Evolutionary conservation across 352 stramenopile species (phyloP).

Genomic region (Globisporangium alternatum): DNA sequence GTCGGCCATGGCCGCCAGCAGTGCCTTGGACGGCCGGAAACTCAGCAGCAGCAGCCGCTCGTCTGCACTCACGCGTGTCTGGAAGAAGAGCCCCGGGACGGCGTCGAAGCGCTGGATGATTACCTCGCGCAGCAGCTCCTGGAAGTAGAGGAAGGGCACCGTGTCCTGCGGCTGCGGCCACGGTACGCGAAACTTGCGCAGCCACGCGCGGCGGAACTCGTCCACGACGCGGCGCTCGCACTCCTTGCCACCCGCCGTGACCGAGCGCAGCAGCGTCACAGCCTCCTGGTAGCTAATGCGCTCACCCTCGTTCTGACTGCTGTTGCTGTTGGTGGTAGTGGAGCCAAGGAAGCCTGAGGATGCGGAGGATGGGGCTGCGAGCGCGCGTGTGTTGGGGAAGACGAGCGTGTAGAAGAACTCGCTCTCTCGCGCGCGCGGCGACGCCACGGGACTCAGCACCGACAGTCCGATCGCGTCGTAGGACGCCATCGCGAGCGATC

Average conservation of each 20-base stretch:
- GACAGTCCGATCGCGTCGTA: slow-evolving; percentile 46
- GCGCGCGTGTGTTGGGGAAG: slow-evolving; percentile 45
- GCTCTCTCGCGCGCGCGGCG: slow-evolving; percentile 34
- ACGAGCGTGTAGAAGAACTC: slow-evolving; percentile 77
- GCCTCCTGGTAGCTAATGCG: slow-evolving; percentile 54
- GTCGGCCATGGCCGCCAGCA: slow-evolving; percentile 51
- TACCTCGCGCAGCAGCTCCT: slow-evolving; percentile 65
- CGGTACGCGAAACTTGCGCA: slow-evolving; percentile 62
- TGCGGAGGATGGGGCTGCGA: neutral
- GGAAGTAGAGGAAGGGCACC: slow-evolving; percentile 49
- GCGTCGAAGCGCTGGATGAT: slow-evolving; percentile 63
- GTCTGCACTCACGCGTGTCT: slow-evolving; percentile 26
- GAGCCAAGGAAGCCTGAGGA: neutral
- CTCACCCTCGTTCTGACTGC: slow-evolving; percentile 5
- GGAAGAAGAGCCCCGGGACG: slow-evolving; percentile 40
- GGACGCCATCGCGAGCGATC: slow-evolving; percentile 19
- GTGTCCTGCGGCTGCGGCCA: slow-evolving; percentile 41
- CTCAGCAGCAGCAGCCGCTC: slow-evolving; percentile 34
- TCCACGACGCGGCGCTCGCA: slow-evolving; percentile 37
- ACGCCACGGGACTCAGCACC: slow-evolving; percentile 41
- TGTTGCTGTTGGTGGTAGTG: neutral
- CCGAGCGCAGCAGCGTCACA: slow-evolving; percentile 40
- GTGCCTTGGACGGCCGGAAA: slow-evolving; percentile 41
- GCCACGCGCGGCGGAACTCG: slow-evolving; percentile 58
- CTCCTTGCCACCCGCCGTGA: slow-evolving; percentile 43